These are phyloP conservation scores for Pseudozyma hubeiensis DNA, from an alignment of 1,284 basidiomycete species.

Conservation along the genomic window DNA sequence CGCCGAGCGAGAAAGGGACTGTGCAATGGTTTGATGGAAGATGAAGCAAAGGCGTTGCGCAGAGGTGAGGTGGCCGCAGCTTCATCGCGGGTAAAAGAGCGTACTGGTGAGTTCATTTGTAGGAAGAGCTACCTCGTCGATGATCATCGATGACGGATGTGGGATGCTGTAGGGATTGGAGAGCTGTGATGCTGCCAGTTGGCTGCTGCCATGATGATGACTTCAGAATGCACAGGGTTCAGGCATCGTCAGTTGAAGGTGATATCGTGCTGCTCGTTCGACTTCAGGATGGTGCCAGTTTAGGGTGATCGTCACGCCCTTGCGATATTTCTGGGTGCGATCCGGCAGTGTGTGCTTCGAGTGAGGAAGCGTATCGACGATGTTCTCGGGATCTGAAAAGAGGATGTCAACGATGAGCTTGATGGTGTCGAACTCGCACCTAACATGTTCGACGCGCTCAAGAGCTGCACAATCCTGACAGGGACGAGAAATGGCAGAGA, in stretches of 20 bases:
- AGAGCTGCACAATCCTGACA: neutral
- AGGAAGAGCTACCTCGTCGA: neutral
- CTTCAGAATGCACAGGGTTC: neutral
- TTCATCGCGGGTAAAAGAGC: constrained; percentile 33
- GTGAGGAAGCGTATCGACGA: neutral
- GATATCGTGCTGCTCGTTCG: too few species aligned
- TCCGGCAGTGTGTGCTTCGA: too few species aligned
- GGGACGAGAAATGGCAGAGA: neutral
- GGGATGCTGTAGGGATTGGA: neutral
- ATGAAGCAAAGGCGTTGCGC: constrained; percentile 36
- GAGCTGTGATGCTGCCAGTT: neutral
- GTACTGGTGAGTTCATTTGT: constrained; percentile 31
- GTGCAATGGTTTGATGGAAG: constrained; percentile 27
- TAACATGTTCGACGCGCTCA: too few species aligned
- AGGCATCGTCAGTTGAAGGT: too few species aligned
- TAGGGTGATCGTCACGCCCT: too few species aligned
- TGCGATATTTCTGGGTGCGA: too few species aligned
- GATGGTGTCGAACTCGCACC: constrained; percentile 38
- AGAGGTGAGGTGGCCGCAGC: constrained; percentile 23
- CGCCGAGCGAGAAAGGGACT: constrained; percentile 29
- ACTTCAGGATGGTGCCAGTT: too few species aligned
- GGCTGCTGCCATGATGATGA: constrained; percentile 15
- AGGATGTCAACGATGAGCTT: constrained; percentile 7
- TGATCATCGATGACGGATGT: neutral
- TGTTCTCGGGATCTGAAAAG: too few species aligned